Base-by-base conservation (phyloP, 1,284 basidiomycete genomes). In the Psilocybe mexicana region DNA sequence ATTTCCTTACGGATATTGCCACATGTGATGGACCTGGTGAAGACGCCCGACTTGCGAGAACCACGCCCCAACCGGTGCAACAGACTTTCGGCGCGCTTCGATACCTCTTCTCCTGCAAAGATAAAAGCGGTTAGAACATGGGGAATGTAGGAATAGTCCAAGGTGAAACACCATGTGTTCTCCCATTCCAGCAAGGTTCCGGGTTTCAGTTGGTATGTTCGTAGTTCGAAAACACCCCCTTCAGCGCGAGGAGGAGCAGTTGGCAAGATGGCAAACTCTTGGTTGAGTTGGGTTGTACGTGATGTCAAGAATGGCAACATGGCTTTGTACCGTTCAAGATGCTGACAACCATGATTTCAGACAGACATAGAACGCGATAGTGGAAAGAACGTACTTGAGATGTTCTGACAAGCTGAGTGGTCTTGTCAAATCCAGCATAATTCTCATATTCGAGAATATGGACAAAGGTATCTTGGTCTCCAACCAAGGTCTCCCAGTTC, bases 121-220 rank as follows among this genome's bases (percentile, higher is more conserved):
- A 25, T 18, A 45, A 24, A 14, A 28, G 26, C 30, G 43, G 11
- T 52, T 43, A 46, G 36, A 46, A 33, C 30, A 49, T 53, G 40
- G 40, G 53, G 62, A 45, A 53, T 50, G 25, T 67, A 47, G 59
- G 4, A 24, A 49, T 53, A 47, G 35, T 40, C 18, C 45, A 4
- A 18, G 47, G 54, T 46, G 38, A 65, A 81, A 58, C 52, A 93
- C 95, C 96, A 98, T 60, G 93, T 82, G 57, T 85, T 81, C 70
- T 98, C 95, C 95, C 95, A 98, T 69, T 97, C 94, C 54, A 98
- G 75, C 53, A 98, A 77, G 8, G 87, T 87, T 12, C 95, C 96
- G 1, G 95, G 92, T 64, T 85, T 85, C 57, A 92, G 72, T 68
- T 90, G 85, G 74, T 98, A 98, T 45, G 84, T 87, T 64, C 95